Base-by-base conservation (phyloP, 306 rosid species). In the Castanea mollissima region DNA sequence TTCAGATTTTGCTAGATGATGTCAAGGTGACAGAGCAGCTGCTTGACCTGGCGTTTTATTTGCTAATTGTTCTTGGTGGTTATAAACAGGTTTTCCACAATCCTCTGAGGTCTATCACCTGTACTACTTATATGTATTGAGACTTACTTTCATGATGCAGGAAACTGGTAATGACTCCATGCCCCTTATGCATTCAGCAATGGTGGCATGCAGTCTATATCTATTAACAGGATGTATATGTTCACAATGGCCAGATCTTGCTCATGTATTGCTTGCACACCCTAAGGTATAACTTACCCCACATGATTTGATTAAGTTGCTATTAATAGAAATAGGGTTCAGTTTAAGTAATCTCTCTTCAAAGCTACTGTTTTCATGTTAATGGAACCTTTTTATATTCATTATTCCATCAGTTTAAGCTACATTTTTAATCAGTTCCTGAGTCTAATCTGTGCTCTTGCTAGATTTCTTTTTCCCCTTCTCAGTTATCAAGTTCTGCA, bases 11-110 rank as follows among this genome's bases (percentile, higher is more conserved):
- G 81, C 85, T 86, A 8, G 92, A 88, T 65, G 90, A 88, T 79
- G 89, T 88, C 15, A 84, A 88, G 77, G 80, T 80, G 71, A 82
- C 92, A n/a, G 92, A 86, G 80, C 92, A 88, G 82, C 88, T 86
- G 27, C 83, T 88, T 65, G 92, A 88, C 74, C 71, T 88, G 80
- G 86, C 84, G 78, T 83, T 86, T 82, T 86, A 86, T 82, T 78
- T 85, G 74, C 87, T 88, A 46, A 85, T 85, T 38, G 81, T 88
- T 63, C 82, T 80, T 25, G 80, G 86, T 49, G 76, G 86, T 81
- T 78, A 70, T 75, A 83, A 76, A 75, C 86, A 81, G 92, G 92
- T 88, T 79, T 38, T 54, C 58, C 77, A 44, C 20, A 72, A 59
- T 81, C 71, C 67, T 81, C 74, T n/a, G 3, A 54, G 75, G 27